These are phyloP conservation scores for Malassezia yamatoensis DNA, from an alignment of 1,284 basidiomycete species.

Conservation along the genomic window DNA sequence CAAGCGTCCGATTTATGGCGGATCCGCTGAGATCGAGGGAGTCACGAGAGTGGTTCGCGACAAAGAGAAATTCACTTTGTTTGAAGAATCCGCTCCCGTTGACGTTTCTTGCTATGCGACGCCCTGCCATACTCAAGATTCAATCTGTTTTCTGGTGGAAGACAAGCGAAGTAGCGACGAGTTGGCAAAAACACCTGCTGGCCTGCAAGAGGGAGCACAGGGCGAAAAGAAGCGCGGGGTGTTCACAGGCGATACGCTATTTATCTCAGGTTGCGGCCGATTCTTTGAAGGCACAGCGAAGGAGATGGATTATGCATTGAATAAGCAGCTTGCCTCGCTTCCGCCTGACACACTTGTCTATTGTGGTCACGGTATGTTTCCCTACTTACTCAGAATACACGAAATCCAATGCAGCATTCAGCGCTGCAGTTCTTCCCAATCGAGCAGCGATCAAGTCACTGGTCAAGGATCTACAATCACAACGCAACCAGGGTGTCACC, in stretches of 20 bases:
- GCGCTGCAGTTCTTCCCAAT: conserved; percentile 56
- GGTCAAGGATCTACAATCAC: conserved; percentile 18
- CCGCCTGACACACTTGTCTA: conserved; percentile 73
- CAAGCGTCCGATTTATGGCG: conserved; percentile 68
- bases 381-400: conserved; percentile 40
- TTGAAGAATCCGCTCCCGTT: conserved; percentile 20
- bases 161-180: conserved; percentile 42
- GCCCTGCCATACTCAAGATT: conserved; percentile 93
- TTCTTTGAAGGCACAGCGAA: conserved; percentile 85
- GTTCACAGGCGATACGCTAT: conserved; percentile 94
- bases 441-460: conserved; percentile 58
- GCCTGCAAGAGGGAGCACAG: conserved; percentile 50
- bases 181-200: neutral
- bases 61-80: conserved; percentile 24
- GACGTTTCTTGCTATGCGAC: conserved; percentile 57
- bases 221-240: conserved; percentile 59
- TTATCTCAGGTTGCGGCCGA: conserved; percentile 82
- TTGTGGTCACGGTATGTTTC: conserved; percentile 64
- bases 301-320: conserved; percentile 74
- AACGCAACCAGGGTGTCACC: conserved; percentile 53
- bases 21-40: conserved; percentile 62
- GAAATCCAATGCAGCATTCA: conserved; percentile 44
- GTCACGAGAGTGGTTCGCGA: conserved; percentile 60
- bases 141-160: conserved; percentile 77
- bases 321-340: conserved; percentile 58